Conservation (phyloP, 192 early-diverging fungal genomes). For the Backusella luteola region DNA sequence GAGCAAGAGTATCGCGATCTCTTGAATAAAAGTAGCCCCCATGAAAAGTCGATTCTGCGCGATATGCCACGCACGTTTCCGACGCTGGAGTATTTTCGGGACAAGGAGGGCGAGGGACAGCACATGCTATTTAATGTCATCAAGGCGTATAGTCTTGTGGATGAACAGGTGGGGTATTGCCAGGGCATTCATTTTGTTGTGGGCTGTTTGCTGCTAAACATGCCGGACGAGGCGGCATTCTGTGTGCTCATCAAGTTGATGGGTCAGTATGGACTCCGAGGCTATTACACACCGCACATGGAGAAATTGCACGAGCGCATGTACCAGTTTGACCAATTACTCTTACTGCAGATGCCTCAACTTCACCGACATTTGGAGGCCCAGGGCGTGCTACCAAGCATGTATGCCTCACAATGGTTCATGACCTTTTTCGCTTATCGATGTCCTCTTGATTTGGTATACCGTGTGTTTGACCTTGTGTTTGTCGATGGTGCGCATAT, state of each 20-base stretch:
- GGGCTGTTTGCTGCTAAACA: slow-evolving; percentile 88
- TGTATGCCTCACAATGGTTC: slow-evolving; percentile 99
- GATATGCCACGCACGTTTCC: slow-evolving; percentile 95
- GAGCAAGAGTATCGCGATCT: slow-evolving; percentile 76
- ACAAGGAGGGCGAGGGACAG: slow-evolving; percentile 71
- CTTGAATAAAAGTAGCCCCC: slow-evolving; percentile 55
- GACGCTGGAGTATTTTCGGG: slow-evolving; percentile 75
- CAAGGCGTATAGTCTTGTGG: slow-evolving; percentile 91
- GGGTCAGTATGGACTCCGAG: slow-evolving; percentile 84
- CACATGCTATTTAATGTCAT: slow-evolving; percentile 87
- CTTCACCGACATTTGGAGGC: slow-evolving; percentile 76
- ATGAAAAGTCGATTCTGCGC: slow-evolving; percentile 90
- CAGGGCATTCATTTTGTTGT: slow-evolving; percentile 96
- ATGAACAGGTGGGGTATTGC: slow-evolving; percentile 96
- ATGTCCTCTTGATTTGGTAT: slow-evolving; percentile 88
- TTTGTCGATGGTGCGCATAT: slow-evolving; percentile 90
- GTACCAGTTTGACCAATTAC: slow-evolving; percentile 87
- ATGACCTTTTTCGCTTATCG: slow-evolving; percentile 99
- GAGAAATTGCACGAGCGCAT: slow-evolving; percentile 81
- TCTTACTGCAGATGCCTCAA: slow-evolving; percentile 77
- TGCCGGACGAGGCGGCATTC: slow-evolving; percentile 98
- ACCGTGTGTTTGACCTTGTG: slow-evolving; percentile 89
- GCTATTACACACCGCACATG: slow-evolving; percentile 91
- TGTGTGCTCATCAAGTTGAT: slow-evolving; percentile 89
- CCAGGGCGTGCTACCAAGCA: slow-evolving; percentile 82